Evolutionary conservation across 306 rosid species (phyloP), one percentile per base, ranked within the genome.

Genomic region (Cajanus cajan): DNA sequence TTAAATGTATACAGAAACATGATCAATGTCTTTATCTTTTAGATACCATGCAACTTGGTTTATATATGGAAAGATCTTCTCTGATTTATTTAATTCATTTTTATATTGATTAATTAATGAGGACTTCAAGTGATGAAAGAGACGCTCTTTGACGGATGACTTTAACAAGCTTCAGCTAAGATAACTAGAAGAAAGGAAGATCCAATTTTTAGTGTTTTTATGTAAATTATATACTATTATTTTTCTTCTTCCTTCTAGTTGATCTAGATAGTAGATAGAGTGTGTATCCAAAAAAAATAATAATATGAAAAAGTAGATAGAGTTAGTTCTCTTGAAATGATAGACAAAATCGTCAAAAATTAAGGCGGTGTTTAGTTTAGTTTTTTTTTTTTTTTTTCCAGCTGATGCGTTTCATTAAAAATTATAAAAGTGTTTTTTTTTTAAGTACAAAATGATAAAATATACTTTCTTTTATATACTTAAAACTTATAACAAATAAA

Each of bases 11-110:
- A 52, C 33, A 1, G 14, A 57, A 24, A 52, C 70, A 61, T 12
- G 43, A 66, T 80, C 81, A 22, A 77, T 67, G 80, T 58, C 48
- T 55, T 47, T 76, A 51, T 71, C 84, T 62, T 19, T 25, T 14
- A 50, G 50, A 70, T 81, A 21, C 40, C 79, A 77, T 55, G n/a
- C 79, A 58, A 43, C 77, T 71, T 83, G 44, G 43, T 2, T 45
- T 52, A 54, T 64, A 55, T 65, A 69, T 78, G 13, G 36, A 54
- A 68, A 54, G 64, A 63, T 31, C 7, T 58, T 59, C 10, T n/a
- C 0, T 70, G 50, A 51, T 59, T 76, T 84, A 50, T 18, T 78
- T 71, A 45, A 62, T 33, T 7, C 6, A 15, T 62, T 15, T 13
- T 59, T 28, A 59, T n/a, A n/a, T n/a, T n/a, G 40, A 14, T 6